phyloP scores from a whole-genome alignment of 306 rosid genomes.

The Castanopsis chinensis region DNA sequence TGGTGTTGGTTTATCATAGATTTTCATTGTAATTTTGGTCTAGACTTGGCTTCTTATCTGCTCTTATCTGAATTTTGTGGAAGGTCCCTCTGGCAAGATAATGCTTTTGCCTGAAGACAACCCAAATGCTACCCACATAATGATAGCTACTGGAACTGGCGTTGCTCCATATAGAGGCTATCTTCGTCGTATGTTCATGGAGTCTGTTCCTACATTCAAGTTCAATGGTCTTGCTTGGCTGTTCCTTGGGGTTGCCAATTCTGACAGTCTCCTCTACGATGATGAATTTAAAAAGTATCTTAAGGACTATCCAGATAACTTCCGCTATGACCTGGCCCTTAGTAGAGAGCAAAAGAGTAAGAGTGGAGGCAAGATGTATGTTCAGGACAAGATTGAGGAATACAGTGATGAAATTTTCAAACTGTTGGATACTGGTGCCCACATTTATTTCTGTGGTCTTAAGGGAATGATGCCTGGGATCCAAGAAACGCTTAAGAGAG shows the following conservation, averaged over 20 bases:
- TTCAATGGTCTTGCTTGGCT: constrained; percentile 96
- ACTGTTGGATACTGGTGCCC: constrained; percentile 85
- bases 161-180: constrained; percentile 95
- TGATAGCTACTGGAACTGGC: constrained; percentile 97
- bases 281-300: constrained; percentile 89
- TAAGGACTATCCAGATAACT: constrained; percentile 72
- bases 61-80: constrained; percentile 12
- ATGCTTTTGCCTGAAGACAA: constrained; percentile 97
- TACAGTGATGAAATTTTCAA: constrained; percentile 83
- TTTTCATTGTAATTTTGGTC: constrained; percentile 7
- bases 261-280: constrained; percentile 80
- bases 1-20: constrained; percentile 4
- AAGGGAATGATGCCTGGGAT: constrained; percentile 99
- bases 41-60: constrained; percentile 20
- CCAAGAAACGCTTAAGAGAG: constrained; percentile 88
- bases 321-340: constrained; percentile 74
- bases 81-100: constrained; percentile 97
- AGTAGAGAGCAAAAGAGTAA: constrained; percentile 89
- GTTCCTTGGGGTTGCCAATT: constrained; percentile 92
- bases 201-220: constrained; percentile 67
- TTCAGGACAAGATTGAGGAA: constrained; percentile 97
- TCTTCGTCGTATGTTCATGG: constrained; percentile 99
- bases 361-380: constrained; percentile 95
- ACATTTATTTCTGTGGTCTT: constrained; percentile 95
- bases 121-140: constrained; percentile 94